Conservation (phyloP, 2,329 filamentous ascomycete genomes). For the Aureobasidium sp. region DNA sequence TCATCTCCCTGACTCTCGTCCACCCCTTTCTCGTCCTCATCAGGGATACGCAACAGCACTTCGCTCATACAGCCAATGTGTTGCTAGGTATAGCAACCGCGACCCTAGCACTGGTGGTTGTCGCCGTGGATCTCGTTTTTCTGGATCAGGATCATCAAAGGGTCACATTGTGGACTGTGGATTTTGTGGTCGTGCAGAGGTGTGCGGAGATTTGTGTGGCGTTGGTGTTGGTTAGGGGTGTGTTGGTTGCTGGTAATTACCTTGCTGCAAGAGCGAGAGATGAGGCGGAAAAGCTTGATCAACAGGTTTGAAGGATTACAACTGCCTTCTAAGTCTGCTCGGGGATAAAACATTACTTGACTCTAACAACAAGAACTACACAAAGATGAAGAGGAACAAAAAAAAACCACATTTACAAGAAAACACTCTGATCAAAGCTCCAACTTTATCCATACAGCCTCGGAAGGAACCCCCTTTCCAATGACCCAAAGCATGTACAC, state of each 20-base stretch:
- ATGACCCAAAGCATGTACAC: conserved; percentile 55
- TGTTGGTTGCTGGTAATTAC: too few species aligned
- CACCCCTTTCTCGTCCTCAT: neutral
- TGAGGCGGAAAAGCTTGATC: too few species aligned
- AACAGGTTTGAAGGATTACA: too few species aligned
- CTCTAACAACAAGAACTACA: neutral
- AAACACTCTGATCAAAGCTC: neutral
- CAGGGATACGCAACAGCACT: neutral
- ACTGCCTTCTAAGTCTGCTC: too few species aligned
- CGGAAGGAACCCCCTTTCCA: conserved; percentile 45
- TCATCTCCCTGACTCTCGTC: neutral
- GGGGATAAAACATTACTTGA: too few species aligned
- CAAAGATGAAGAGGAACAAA: neutral
- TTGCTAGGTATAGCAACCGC: neutral
- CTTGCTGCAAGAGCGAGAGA: too few species aligned
- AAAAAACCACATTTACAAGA: neutral
- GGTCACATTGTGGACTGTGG: too few species aligned
- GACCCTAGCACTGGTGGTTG: neutral
- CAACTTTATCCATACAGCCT: conserved; percentile 36
- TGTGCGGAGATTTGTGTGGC: neutral
- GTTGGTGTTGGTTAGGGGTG: neutral
- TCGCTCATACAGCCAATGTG: neutral
- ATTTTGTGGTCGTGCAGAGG: neutral
- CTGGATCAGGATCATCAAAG: neutral
- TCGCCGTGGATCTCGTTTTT: too few species aligned